These are phyloP conservation scores for Chlorella sp. DNA, from an alignment of 139 green algal genomes.

Conservation along the genomic window DNA sequence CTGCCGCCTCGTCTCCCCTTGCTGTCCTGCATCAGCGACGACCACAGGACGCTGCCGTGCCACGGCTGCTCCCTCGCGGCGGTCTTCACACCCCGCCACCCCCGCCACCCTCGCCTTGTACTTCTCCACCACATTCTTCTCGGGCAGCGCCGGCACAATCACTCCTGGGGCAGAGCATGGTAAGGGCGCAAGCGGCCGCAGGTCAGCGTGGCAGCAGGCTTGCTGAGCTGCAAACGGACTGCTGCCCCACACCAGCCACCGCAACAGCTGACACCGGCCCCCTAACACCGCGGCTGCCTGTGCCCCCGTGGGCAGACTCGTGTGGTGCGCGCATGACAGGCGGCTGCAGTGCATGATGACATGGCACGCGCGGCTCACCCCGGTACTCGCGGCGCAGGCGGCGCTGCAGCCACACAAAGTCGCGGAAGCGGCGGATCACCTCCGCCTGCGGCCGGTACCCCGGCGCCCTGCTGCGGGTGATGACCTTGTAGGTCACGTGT, in stretches of 20 bases:
- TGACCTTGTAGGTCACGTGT: conserved; percentile 82
- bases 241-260: background rate
- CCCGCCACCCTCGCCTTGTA: conserved; percentile 53
- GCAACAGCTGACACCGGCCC: background rate
- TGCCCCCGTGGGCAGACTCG: background rate
- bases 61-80: no score
- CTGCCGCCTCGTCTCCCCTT: no score
- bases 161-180: conserved; percentile 55
- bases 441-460: conserved; percentile 60
- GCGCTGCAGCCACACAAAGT: conserved; percentile 90
- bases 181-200: background rate
- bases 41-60: no score
- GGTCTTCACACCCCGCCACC: no score
- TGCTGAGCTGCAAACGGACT: background rate
- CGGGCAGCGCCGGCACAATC: conserved; percentile 91
- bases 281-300: background rate
- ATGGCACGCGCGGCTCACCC: no score
- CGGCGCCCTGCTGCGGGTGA: conserved; percentile 46
- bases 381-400: conserved; percentile 78
- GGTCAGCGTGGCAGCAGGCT: background rate
- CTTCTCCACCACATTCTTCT: conserved; percentile 93
- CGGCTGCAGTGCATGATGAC: no score
- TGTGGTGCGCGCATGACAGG: no score
- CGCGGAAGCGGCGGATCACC: conserved; percentile 90
- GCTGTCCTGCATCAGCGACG: no score